Evolutionary conservation across 2,329 filamentous ascomycete genomes (phyloP), one percentile per base, ranked within the genome.

Genomic region (Aureobasidium mangrovei): DNA sequence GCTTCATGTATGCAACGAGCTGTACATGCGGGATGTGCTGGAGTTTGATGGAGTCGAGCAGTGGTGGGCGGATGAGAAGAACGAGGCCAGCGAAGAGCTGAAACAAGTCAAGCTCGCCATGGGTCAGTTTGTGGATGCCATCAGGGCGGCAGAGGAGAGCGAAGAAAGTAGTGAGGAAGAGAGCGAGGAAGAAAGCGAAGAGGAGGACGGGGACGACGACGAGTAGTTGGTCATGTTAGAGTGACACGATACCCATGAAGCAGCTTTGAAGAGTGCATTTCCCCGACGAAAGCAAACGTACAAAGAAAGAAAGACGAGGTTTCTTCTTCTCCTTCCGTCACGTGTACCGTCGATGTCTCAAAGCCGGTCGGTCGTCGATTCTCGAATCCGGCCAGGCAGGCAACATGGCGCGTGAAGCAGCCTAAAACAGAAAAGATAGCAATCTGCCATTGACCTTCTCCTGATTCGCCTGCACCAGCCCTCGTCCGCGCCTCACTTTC

Each of bases 41-140:
- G 89, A 95, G 66, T 89, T 95, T 64, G 91, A 96, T 40, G 90
- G 86, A 0, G 87, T 95, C 60, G 73, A 91, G 63, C 79, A 80
- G 45, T 98, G 93, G 93, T 97, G 91, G 91, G 80, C 76, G 24
- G 85, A 95, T 67, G 77, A 79, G 69, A 77, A 83, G 63, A 84
- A 85, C 4, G 78, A 72, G 27, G 83, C 82, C 54, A 82, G 76
- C 10, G 85, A 86, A 54, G 79, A 80, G 52, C 81, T 96, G 83
- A 70, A 71, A 56, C 78, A 73, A 47, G 81, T 96, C 12, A 84
- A 84, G 67, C 80, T 80, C 57, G 86, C 86, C 72, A 89, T 87
- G 56, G 77, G 82, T 63, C 82, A 84, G 51, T 81, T 97, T 68
- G 83, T 97, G 42, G 88, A 94, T 64, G 71, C 70, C 45, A 88